Percentiles rank a stretch among this genome's conserved stretches.
phyloP scores from a whole-genome alignment of 768 basidiomycete species.

The Pleurotus ostreatus region DNA sequence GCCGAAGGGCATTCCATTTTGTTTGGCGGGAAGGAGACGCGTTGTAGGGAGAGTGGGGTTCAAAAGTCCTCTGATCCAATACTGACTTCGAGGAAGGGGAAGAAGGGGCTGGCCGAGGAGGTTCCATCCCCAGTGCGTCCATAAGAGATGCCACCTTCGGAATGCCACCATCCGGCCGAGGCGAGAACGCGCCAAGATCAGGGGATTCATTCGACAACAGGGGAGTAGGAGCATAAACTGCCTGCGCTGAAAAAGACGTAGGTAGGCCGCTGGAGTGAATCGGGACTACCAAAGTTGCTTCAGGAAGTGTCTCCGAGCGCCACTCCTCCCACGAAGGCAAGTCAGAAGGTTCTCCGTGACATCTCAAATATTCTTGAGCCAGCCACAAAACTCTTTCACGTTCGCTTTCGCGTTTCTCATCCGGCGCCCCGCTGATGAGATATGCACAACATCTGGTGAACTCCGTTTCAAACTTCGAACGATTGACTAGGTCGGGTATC shows the following conservation, averaged over 20 bases:
- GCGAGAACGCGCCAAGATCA: slow-evolving; percentile 48
- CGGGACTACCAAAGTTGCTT: slow-evolving; percentile 22
- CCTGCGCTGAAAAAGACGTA: slow-evolving; percentile 47
- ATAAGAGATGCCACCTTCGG: slow-evolving; percentile 37
- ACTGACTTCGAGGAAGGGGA: slow-evolving; percentile 22
- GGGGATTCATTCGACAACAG: slow-evolving; percentile 37
- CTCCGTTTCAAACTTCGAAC: slow-evolving; percentile 62
- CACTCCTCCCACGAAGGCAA: slow-evolving; percentile 54
- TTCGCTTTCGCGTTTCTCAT: slow-evolving; percentile 33
- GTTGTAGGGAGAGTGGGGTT: slow-evolving; percentile 20
- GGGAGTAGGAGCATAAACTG: slow-evolving; percentile 48
- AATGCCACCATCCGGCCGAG: slow-evolving; percentile 40
- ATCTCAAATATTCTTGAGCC: slow-evolving; percentile 58
- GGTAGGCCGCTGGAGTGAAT: slow-evolving; percentile 25
- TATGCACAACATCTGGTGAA: slow-evolving; percentile 63
- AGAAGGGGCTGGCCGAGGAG: slow-evolving; percentile 11
- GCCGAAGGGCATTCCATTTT: slow-evolving; percentile 51
- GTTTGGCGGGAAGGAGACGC: slow-evolving; percentile 15
- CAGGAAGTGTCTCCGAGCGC: slow-evolving; percentile 47
- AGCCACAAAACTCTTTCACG: slow-evolving; percentile 58
- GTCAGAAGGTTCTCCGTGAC: slow-evolving; percentile 52
- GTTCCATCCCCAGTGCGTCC: slow-evolving; percentile 33
- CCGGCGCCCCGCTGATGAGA: slow-evolving; percentile 54
- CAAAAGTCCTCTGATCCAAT: slow-evolving; percentile 19
- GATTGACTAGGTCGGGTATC: slow-evolving; percentile 54